Conservation (phyloP, 768 basidiomycete species). For the Cubamyces lactineus region DNA sequence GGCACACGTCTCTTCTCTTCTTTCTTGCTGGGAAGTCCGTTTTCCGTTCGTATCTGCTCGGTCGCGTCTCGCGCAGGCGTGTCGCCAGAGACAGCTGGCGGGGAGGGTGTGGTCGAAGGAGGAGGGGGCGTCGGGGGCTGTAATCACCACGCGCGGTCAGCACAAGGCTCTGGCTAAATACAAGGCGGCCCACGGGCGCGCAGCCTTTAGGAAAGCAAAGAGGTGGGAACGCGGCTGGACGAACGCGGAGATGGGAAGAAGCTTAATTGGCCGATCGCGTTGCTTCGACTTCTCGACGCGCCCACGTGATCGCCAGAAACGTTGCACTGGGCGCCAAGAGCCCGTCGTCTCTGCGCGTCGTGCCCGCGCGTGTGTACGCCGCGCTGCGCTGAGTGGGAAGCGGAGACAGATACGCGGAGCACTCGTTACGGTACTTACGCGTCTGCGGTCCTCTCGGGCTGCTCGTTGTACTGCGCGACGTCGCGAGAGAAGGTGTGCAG, state of each 20-base stretch:
- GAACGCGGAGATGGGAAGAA: conserved; percentile 19
- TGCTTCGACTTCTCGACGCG: conserved; percentile 21
- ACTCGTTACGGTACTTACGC: no score
- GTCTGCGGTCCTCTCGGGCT: neutral
- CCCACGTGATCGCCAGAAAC: conserved; percentile 24
- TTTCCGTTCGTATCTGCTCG: neutral
- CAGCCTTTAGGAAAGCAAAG: neutral
- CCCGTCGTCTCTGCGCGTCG: no score
- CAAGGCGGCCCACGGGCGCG: neutral
- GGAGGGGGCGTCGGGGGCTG: conserved; percentile 14
- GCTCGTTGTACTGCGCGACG: neutral
- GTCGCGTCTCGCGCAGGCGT: neutral
- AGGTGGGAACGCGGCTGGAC: conserved; percentile 8
- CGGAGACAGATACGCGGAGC: no score
- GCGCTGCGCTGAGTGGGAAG: no score
- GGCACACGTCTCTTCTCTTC: neutral
- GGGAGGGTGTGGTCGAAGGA: conserved; percentile 1
- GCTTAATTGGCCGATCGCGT: conserved; percentile 16
- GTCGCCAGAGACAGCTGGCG: neutral
- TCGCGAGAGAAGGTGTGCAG: neutral
- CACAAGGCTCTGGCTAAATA: conserved; percentile 13
- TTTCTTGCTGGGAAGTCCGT: neutral
- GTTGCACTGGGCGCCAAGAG: neutral
- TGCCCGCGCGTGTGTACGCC: neutral
- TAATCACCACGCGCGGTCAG: conserved; percentile 19